These are phyloP conservation scores for Linderina pennispora DNA, from an alignment of 192 early-diverging fungal species.

Conservation along the genomic window DNA sequence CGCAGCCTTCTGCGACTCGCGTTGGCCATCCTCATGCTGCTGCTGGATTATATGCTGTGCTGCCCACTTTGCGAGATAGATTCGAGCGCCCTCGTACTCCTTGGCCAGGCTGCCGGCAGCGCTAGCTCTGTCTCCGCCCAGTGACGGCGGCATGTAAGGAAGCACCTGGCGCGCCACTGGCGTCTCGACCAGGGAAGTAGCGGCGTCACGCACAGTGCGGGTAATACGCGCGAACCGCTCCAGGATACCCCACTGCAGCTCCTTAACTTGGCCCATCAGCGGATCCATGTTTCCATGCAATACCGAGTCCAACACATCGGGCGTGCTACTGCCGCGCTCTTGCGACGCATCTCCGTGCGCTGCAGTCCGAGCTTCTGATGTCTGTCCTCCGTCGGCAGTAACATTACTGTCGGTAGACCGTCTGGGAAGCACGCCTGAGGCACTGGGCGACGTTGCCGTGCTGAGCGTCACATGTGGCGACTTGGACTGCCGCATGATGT, in stretches of 20 bases:
- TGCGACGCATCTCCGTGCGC: slow-evolving; percentile 28
- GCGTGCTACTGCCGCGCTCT: slow-evolving; percentile 8
- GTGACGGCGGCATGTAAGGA: slow-evolving; percentile 42
- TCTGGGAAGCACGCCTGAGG: slow-evolving; percentile 17
- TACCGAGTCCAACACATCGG: slow-evolving; percentile 21
- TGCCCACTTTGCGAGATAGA: slow-evolving; percentile 78
- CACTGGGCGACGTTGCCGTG: slow-evolving; percentile 18
- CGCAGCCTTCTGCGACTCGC: slow-evolving; percentile 24
- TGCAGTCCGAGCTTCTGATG: slow-evolving; percentile 1
- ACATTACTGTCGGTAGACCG: neutral
- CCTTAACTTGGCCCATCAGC: slow-evolving; percentile 51
- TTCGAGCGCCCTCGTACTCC: slow-evolving; percentile 73
- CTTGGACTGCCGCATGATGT: slow-evolving; percentile 33
- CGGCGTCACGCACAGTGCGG: slow-evolving; percentile 60
- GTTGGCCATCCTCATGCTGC: slow-evolving; percentile 45
- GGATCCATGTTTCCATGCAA: slow-evolving; percentile 45
- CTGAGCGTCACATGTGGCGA: slow-evolving; percentile 35
- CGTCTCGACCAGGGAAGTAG: slow-evolving; percentile 48
- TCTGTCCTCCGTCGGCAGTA: neutral
- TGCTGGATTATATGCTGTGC: slow-evolving; percentile 49
- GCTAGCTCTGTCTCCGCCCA: slow-evolving; percentile 51
- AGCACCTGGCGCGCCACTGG: slow-evolving; percentile 44
- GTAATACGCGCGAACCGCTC: slow-evolving; percentile 74
- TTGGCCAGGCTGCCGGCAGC: slow-evolving; percentile 56
- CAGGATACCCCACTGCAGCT: slow-evolving; percentile 66